Evolutionary conservation across 768 basidiomycete species (phyloP), one percentile per base, ranked within the genome.

Genomic region (Thelephora ganbajun): DNA sequence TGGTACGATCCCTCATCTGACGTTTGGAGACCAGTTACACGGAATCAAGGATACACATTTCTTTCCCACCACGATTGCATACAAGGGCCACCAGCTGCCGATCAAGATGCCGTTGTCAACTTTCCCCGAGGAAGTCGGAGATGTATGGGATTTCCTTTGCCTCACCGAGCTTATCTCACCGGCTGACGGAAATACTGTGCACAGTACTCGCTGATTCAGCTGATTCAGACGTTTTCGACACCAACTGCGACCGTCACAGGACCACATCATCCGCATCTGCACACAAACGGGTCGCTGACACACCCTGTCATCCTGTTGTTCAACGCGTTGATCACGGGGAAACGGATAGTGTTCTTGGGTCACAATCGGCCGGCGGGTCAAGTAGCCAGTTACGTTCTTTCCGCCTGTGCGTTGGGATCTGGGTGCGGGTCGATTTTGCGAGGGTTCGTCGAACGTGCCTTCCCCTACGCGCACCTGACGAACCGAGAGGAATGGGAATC

Each of bases 111-210:
- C 96, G 0, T 65, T 96, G 42, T 77, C 79, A 16, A 85, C 83
- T 1, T 97, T 96, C 60, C 75, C 87, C 0, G 89, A 93, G 62
- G 96, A 99, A 70, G 89, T 99, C 48, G 93, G 96, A 41, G 93
- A 97, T 63, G 94, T 97, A 60, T 60, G 79, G 70, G 63, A 68
- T 41, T 30, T 42, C 26, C 41, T 36, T 12, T 46, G 11, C 22
- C 33, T 2, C 12, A n/a, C 6, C 30, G 33, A 23, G n/a, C 35
- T 13, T 12, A 11, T 34, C 35, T 23, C 41, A 37, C 35, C 35
- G 19, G 43, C 19, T 50, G 19, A 47, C 53, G 63, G 46, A 59
- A 39, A 6, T n/a, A 2, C 16, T 11, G 14, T 39, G 34, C 16
- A 1, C 59, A 97, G 93, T 97, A 91, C 64, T 96, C 92, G 19